phyloP scores from a whole-genome alignment of 2,329 filamentous ascomycete genomes.

The Colletotrichum costaricense region DNA sequence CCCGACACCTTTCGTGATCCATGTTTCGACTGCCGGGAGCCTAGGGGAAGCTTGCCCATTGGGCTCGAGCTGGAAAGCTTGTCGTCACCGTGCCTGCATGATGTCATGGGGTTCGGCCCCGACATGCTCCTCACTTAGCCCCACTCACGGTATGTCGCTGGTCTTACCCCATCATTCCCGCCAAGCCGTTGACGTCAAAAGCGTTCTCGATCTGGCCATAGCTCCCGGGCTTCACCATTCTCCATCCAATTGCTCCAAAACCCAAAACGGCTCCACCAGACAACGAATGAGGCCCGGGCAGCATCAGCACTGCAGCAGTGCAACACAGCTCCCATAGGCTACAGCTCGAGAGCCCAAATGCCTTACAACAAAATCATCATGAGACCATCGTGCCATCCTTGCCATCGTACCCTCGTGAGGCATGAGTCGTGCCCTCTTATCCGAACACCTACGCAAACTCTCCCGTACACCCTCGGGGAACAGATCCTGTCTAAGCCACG shows the following conservation, averaged over 20 bases:
- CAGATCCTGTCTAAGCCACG: neutral
- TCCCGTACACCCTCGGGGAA: neutral
- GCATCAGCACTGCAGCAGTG: neutral
- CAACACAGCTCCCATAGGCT: neutral
- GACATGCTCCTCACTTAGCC: neutral
- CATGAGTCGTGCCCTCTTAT: too few relatives aligned
- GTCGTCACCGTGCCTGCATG: slow-evolving; percentile 34
- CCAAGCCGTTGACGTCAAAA: slow-evolving; percentile 33
- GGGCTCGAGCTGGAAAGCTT: slow-evolving; percentile 13
- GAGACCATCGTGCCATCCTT: slow-evolving; percentile 2
- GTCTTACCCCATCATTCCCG: neutral
- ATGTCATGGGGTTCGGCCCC: slow-evolving; percentile 28
- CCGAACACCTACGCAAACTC: too few relatives aligned
- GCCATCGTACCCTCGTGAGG: neutral
- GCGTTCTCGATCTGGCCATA: slow-evolving; percentile 5
- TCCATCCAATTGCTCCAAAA: neutral
- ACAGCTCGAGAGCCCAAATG: slow-evolving; percentile 14
- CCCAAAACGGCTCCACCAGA: neutral
- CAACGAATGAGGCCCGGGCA: neutral
- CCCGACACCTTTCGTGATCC: slow-evolving; percentile 3
- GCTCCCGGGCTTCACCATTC: neutral
- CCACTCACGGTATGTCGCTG: too few relatives aligned
- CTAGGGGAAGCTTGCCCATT: slow-evolving; percentile 13
- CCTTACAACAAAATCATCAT: neutral
- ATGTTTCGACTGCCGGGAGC: neutral